Evolutionary conservation across 345 rosid genomes (phyloP).

Genomic region (Brassica juncea): DNA sequence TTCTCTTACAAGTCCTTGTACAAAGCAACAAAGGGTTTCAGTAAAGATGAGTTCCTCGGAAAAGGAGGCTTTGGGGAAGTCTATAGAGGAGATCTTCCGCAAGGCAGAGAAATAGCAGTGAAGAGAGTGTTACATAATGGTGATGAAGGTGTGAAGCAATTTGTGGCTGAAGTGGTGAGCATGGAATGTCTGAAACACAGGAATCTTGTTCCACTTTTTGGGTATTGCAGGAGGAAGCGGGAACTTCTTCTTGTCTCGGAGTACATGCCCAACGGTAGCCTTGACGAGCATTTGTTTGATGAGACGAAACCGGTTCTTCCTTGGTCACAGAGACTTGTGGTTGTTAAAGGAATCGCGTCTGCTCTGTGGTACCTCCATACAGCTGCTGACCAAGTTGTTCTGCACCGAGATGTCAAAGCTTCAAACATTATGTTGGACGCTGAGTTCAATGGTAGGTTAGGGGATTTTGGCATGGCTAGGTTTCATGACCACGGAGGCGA

Average conservation of each 20-base stretch:
- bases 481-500: neutral
- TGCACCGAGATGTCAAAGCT: conserved; percentile 5
- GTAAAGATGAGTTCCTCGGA: neutral
- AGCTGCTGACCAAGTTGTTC: neutral
- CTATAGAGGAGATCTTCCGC: neutral
- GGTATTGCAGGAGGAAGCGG: neutral
- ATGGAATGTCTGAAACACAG: neutral
- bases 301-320: neutral
- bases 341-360: neutral
- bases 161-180: neutral
- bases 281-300: conserved; percentile 1
- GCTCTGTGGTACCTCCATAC: conserved; percentile 1
- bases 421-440: neutral
- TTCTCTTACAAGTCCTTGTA: neutral
- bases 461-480: neutral
- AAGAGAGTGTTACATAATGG: neutral
- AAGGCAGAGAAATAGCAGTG: conserved; percentile 3
- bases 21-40: neutral
- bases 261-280: neutral
- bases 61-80: conserved; percentile 1
- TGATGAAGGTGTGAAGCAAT: neutral
- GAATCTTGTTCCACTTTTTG: neutral
- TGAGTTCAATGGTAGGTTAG: neutral
- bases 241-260: neutral
- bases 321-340: conserved; percentile 1